Evolutionary conservation across 148 eudicot genomes (phyloP).

Genomic region (Rhododendron henanense): DNA sequence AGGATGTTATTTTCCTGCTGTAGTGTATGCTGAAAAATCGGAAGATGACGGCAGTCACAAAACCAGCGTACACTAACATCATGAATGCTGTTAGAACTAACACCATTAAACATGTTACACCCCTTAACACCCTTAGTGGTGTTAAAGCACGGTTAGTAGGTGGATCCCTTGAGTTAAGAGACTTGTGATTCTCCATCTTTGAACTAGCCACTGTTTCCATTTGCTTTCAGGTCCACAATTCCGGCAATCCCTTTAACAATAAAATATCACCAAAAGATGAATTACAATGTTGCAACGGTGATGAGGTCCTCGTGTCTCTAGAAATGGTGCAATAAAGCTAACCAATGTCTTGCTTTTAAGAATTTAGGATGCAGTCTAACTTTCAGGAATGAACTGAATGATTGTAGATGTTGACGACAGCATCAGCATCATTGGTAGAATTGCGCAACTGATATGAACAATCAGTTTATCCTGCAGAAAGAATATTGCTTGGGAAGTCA

Average conservation of each 20-base stretch:
- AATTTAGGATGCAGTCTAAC: background rate
- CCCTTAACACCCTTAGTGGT: conserved; percentile 57
- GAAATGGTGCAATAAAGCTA: background rate
- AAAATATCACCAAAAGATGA: background rate
- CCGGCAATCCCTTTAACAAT: background rate
- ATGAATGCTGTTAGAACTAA: conserved; percentile 70
- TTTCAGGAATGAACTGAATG: background rate
- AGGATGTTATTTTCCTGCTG: conserved; percentile 65
- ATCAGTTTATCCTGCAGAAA: conserved; percentile 5
- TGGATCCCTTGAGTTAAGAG: conserved; percentile 20
- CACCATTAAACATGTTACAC: conserved; percentile 62
- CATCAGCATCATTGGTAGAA: background rate
- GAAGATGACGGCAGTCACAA: conserved; percentile 45
- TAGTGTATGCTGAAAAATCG: conserved; percentile 67
- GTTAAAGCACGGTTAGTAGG: conserved; percentile 37
- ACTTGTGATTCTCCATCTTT: conserved; percentile 33
- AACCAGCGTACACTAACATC: conserved; percentile 61
- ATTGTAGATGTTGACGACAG: background rate
- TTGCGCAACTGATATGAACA: background rate
- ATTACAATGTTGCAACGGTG: background rate
- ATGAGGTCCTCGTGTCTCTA: background rate
- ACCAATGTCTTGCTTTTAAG: background rate
- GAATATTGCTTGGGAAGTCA: background rate
- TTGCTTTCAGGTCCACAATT: conserved; percentile 11
- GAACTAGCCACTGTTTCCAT: conserved; percentile 41